Evolutionary conservation across 176 grass and related monocot genomes (phyloP).

Genomic region (Olyra latifolia): DNA sequence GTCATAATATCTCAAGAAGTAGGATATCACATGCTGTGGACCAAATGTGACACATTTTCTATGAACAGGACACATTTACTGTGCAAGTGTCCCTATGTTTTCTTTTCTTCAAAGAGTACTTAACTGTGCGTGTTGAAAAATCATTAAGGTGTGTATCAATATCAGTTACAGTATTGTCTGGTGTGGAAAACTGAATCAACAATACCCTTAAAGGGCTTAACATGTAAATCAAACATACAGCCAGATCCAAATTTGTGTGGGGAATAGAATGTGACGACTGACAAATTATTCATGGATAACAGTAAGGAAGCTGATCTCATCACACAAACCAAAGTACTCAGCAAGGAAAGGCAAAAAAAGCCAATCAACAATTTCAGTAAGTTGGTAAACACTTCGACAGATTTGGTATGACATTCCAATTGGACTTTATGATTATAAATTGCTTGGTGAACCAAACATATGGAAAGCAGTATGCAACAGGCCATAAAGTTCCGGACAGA

Average conservation of each 20-base stretch:
- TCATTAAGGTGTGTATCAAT: background rate
- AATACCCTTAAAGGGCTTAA: background rate
- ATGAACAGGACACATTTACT: background rate
- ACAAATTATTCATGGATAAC: conserved; percentile 14
- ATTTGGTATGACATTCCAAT: conserved; percentile 15
- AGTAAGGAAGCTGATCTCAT: background rate
- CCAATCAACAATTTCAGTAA: conserved; percentile 1
- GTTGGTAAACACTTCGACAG: background rate
- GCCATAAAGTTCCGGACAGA: conserved; percentile 31
- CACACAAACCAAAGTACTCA: conserved; percentile 8
- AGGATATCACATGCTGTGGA: background rate
- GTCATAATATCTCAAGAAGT: conserved; percentile 14
- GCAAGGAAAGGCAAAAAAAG: background rate
- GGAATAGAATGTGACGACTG: background rate
- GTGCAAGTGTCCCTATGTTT: background rate
- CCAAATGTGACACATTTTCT: conserved; percentile 17
- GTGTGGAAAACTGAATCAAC: conserved; percentile 6
- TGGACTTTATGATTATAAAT: conserved; percentile 14
- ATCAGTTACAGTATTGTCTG: background rate
- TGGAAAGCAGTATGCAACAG: background rate
- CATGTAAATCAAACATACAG: conserved; percentile 9
- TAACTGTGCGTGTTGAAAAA: background rate
- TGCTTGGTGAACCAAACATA: conserved; percentile 15
- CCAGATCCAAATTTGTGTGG: background rate
- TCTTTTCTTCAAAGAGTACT: background rate